Evolutionary conservation across 306 rosid species (phyloP).

Genomic region (Calophaca sinica): DNA sequence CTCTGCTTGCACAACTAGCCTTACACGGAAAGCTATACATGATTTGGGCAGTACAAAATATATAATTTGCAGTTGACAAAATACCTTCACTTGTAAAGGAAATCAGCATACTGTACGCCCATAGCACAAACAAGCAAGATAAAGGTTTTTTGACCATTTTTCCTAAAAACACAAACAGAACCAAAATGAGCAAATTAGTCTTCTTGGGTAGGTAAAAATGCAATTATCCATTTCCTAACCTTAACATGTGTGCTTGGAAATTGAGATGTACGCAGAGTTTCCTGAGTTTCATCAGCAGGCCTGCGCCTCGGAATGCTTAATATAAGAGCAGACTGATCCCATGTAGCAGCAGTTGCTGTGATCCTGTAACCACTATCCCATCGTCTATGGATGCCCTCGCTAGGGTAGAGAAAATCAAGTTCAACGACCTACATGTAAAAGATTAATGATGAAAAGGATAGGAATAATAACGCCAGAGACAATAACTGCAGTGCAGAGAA

Average conservation of each 20-base stretch:
- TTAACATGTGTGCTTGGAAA: conserved; percentile 98
- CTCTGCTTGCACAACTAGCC: conserved; percentile 37
- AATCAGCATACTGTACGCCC: conserved; percentile 89
- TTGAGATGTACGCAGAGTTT: conserved; percentile 87
- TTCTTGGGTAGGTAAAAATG: neutral
- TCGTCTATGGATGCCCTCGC: conserved; percentile 94
- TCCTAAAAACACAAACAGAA: conserved; percentile 67
- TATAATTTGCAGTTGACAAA: conserved; percentile 35
- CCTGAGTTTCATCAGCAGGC: conserved; percentile 89
- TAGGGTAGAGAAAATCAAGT: conserved; percentile 96
- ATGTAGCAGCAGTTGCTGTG: conserved; percentile 92
- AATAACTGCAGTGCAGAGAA: neutral
- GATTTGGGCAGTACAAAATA: conserved; percentile 22
- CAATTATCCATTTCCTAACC: conserved; percentile 52
- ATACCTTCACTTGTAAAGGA: conserved; percentile 12
- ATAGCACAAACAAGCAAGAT: conserved; percentile 85
- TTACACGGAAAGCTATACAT: conserved; percentile 10
- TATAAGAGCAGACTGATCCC: conserved; percentile 95
- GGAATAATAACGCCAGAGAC: neutral
- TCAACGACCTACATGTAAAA: conserved; percentile 73
- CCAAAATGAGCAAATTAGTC: conserved; percentile 4
- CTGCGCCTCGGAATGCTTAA: conserved; percentile 90
- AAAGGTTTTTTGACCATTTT: conserved; percentile 92
- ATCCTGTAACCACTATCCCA: conserved; percentile 92
- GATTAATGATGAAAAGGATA: conserved; percentile 6